Evolutionary conservation across 495 filamentous ascomycete species (phyloP), one percentile per base, ranked within the genome.

Genomic region (Beverwykella pulmonaria): DNA sequence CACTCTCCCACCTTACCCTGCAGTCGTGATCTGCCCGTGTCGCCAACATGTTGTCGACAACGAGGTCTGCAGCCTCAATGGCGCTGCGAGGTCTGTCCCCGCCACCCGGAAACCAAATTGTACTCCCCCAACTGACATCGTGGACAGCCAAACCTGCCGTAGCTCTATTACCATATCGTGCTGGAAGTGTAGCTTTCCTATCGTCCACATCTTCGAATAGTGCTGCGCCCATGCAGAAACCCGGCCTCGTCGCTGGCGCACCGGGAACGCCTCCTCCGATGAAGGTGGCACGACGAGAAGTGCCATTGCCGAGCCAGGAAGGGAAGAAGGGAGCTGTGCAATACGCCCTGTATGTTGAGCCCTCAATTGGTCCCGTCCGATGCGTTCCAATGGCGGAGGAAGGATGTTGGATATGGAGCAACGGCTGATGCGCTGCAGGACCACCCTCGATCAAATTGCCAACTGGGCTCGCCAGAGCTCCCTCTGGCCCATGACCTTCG

Each of bases 401-500:
- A 44, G 30, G 46, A 32, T 26, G 23, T 1, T 2, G 8, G 2
- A 23, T 19, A 48, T 30, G 36, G 67, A 68, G 53, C 34, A 36
- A 46, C 12, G 49, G 53, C 70, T 73, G 46, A 74, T 58, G 27
- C 62, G 29, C 47, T 46, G 19, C 71, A 96, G 92, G 64, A 96
- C 93, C 17, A 93, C 93, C 12, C 85, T 97, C 71, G 93, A 97
- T 78, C 88, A 91, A 78, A 85, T 96, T 74, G 81, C 92, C 75
- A 97, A 97, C 80, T 97, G 93, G 93, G 91, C 90, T 32, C 92
- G 93, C 41, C 93, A 97, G 78, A 86, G 86, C 61, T 97, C 93
- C 19, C 81, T 97, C 58, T 97, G 93, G 93, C 93, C 93, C 74
- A 95, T 97, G 92, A 97, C 93, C 23, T 97, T 97, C 81, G 93